Base-by-base conservation (phyloP, 2,329 filamentous ascomycete species). In the Botrytis cinerea region DNA sequence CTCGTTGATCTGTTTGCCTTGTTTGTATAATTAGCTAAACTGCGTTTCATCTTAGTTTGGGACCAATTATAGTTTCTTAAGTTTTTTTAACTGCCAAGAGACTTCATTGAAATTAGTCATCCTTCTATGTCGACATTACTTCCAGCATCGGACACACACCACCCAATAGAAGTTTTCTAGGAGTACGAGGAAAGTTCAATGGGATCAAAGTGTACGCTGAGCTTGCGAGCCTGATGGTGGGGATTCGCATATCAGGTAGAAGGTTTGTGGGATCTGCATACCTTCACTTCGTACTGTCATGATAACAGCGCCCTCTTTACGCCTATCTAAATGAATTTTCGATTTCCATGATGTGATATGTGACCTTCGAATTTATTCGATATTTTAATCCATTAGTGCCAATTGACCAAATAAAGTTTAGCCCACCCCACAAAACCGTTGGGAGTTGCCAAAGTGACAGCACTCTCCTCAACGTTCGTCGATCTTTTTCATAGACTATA, bases 81-180 rank as follows among this genome's bases (percentile, higher is more conserved):
- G 4, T 51, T 51, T 25, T 4, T 48, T 12, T n/a, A 54, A 22
- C 25, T 54, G 48, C 5, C n/a, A 14, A 54, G 48, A 54, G 14
- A 7, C 12, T 12, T 54, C 12, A 54, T n/a, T 54, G 25, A 54
- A 16, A 12, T n/a, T 1, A 16, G 2, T 54, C 5, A 38, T 54
- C 1, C 25, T 16, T n/a, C 5, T n/a, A n/a, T 1, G 14, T 54
- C 14, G 4, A 54, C 0, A 12, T n/a, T 7, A 12, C 2, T 54
- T 20, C 14, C 48, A 54, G 16, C 2, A 16, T 14, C 7, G 6
- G 25, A 54, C 12, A n/a, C 5, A 54, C 12, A n/a, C 5, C 12
- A 54, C 25, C n/a, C 25, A 16, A n/a, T n/a, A 54, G 48, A 54
- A 54, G 2, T 16, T n/a, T 16, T 16, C 48, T 25, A 14, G 5